Base-by-base conservation (phyloP, 2,329 filamentous ascomycete species). In the Acephala macrosclerotiorum region DNA sequence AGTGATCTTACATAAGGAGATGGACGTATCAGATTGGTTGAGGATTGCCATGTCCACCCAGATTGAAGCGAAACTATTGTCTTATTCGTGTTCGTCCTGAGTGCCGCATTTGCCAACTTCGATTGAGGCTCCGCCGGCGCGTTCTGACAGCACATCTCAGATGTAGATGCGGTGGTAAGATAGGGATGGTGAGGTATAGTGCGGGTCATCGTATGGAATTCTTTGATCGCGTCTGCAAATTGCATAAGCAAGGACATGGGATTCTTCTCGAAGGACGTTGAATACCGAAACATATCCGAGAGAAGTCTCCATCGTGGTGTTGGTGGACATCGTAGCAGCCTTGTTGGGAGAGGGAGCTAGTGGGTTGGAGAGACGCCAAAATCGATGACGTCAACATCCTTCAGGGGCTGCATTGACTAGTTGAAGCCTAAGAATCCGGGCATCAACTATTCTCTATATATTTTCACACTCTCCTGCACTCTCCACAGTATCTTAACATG, bases 251-350 rank as follows among this genome's bases (percentile, higher is more conserved):
- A 49, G 11, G 7, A 49, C 40, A 18, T 42, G 14, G 45, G 20
- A 49, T 8, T 9, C n/a, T 49, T 49, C 45, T 49, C 20, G 18
- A 25, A 9, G 2, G 45, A 49, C n/a, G n/a, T 2, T 9, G 45
- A 25, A 47, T 22, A 6, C 45, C 45, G 45, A 49, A n/a, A 49
- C 45, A 25, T 49, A 22, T 49, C 45, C 45, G 40, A 42, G 45
- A 14, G 22, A 49, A 5, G 9, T 33, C 7, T 49, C 7, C 3
- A 49, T 49, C 16, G n/a, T n/a, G n/a, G n/a, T n/a, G n/a, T 22
- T 49, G 45, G 20, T 49, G n/a, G 40, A 6, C 2, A 18, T 6
- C 45, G n/a, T 49, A n/a, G 11, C 20, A n/a, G 18, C 20, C 45
- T 7, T 14, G 45, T 49, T 3, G n/a, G n/a, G n/a, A n/a, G n/a